Conservation (phyloP, 257 asterid species). For the Solanum corneliomulleri region DNA sequence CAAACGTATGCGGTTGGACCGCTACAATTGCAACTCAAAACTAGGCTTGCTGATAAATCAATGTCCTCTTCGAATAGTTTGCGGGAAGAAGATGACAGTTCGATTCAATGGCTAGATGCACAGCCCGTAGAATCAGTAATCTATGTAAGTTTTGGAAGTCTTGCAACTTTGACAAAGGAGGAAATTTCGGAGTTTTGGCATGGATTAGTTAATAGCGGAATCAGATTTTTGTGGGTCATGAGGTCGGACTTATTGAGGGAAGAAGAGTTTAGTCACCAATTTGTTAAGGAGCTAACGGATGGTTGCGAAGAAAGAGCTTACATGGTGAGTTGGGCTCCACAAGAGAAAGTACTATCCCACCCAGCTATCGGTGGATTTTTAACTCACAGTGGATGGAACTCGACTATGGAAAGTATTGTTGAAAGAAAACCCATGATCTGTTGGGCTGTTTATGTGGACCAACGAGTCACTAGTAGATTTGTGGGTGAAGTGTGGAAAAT, state of each 20-base stretch:
- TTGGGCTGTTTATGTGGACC: slow-evolving; percentile 26
- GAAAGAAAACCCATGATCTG: slow-evolving; percentile 24
- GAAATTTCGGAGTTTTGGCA: slow-evolving; percentile 18
- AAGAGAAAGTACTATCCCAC: slow-evolving; percentile 12
- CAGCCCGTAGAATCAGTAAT: slow-evolving; percentile 18
- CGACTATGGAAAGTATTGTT: slow-evolving; percentile 13
- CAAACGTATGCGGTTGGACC: slow-evolving; percentile 19
- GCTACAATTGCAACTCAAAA: slow-evolving; percentile 5
- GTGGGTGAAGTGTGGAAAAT: slow-evolving; percentile 48
- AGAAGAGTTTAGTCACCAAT: neutral
- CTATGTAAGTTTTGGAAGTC: slow-evolving; percentile 26
- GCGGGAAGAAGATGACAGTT: slow-evolving; percentile 12
- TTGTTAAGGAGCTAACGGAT: neutral
- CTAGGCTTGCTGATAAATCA: neutral
- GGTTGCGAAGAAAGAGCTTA: neutral
- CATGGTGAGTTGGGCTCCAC: slow-evolving; percentile 21
- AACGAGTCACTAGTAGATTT: slow-evolving; percentile 35
- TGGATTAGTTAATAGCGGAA: slow-evolving; percentile 13
- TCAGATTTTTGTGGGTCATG: slow-evolving; percentile 16
- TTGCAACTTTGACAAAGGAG: slow-evolving; percentile 1
- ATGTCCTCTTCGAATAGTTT: neutral
- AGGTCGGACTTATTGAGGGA: slow-evolving; percentile 1
- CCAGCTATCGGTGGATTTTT: slow-evolving; percentile 16
- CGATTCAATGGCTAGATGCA: slow-evolving; percentile 15
- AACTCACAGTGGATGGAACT: neutral